These are phyloP conservation scores for Debaryomyces robertsiae DNA, from an alignment of 1,139 yeast genomes.

Conservation along the genomic window DNA sequence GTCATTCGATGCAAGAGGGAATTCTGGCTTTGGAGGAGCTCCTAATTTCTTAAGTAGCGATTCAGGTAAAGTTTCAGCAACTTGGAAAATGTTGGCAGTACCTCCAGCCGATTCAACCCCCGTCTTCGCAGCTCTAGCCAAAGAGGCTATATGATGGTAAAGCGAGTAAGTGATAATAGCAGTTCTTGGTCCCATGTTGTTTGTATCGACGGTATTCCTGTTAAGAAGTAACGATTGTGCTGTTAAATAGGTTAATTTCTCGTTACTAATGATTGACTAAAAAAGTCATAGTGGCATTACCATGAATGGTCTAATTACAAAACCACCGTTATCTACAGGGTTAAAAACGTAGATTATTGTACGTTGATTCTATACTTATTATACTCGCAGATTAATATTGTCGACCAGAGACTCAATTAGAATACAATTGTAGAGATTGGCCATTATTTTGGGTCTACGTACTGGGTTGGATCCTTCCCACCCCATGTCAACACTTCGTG, in stretches of 20 bases:
- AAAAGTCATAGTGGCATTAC: too few species aligned
- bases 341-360: too few species aligned
- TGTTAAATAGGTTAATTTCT: neutral
- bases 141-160: constrained; percentile 38
- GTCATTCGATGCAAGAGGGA: constrained; percentile 35
- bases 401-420: too few species aligned
- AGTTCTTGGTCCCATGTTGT: constrained; percentile 31
- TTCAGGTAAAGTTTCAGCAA: constrained; percentile 37
- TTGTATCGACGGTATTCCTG: too few species aligned
- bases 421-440: too few species aligned
- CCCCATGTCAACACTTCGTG: constrained; percentile 34
- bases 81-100: constrained; percentile 39
- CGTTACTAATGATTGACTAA: neutral
- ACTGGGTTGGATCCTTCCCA: constrained; percentile 23
- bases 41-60: constrained; percentile 32
- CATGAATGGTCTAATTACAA: too few species aligned
- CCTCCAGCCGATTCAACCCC: constrained; percentile 45
- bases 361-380: too few species aligned
- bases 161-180: constrained; percentile 43
- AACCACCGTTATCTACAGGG: too few species aligned
- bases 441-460: constrained; percentile 9
- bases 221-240: neutral
- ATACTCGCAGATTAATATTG: too few species aligned
- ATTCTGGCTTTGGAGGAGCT: constrained; percentile 37
- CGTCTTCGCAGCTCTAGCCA: constrained; percentile 37